Base-by-base conservation (phyloP, 2,329 filamentous ascomycete genomes). In the Pseudocercospora cruenta region DNA sequence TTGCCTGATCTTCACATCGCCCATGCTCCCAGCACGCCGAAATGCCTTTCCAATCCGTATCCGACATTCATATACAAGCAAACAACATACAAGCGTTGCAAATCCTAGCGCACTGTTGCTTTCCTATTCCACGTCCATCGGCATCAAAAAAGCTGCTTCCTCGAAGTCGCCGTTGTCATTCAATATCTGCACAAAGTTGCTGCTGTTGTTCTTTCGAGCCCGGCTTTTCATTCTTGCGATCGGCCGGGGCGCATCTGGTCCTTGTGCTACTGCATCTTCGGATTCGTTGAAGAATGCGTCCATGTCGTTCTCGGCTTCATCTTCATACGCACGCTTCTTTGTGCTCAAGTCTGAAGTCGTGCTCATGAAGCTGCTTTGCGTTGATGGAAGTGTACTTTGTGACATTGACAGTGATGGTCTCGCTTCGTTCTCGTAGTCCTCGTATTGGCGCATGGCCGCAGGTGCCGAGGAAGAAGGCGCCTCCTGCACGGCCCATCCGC, bases 401-500 rank as follows among this genome's bases (percentile, higher is more conserved):
- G 74, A 78, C 75, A 71, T 78, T 60, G 70, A 70, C 67, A 75
- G 70, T 53, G 57, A 55, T 14, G 69, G 69, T 19, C 68, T 58
- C 7, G 65, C 59, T 4, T 70, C 69, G 2, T 57, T n/a, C n/a
- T 62, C 58, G 8, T 59, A 47, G 3, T 59, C 54, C 16, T 54
- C 58, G 22, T 47, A n/a, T 39, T 51, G 43, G 4, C 58, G 47
- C 58, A 75, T 57, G 16, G 58, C 62, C 4, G 73, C 60, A 1
- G 73, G 73, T 57, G 73, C 73, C 14, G 74, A 74, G 0, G 72
- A 75, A 0, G 70, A 39, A 7, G 72, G 73, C 12, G 60, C 6
- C 31, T 67, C 62, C 86, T 93, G 90, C 28, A 85, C 81, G 31
- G 85, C 85, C 49, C 90, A 80, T 0, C 91, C 91, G 45, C 91